These are phyloP conservation scores for Candida pseudoglaebosa DNA, from an alignment of 805 yeast genomes.

Conservation along the genomic window DNA sequence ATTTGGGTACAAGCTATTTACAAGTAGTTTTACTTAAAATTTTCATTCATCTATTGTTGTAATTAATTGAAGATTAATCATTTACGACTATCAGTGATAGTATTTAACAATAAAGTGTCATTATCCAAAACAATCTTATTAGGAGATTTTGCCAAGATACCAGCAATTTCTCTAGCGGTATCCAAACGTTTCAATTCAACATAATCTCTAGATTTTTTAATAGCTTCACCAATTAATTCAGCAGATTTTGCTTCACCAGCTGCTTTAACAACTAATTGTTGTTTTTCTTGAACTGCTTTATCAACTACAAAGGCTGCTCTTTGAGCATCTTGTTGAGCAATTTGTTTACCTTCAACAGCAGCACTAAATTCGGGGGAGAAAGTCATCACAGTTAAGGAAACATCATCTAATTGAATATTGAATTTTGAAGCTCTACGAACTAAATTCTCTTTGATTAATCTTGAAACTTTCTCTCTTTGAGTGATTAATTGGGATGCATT, in stretches of 20 bases:
- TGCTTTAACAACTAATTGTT: conserved; percentile 93
- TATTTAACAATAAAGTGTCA: conserved; percentile 86
- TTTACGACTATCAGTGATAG: conserved; percentile 73
- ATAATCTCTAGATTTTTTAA: conserved; percentile 92
- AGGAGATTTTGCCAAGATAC: conserved; percentile 78
- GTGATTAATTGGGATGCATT: conserved; percentile 97
- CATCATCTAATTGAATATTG: conserved; percentile 88
- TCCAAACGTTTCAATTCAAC: conserved; percentile 95
- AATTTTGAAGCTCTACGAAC: conserved; percentile 89
- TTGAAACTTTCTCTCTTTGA: conserved; percentile 95
- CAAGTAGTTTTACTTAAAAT: conserved; percentile 5
- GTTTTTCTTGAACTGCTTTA: conserved; percentile 96
- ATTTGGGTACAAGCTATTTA: conserved; percentile 7
- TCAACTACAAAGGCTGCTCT: conserved; percentile 97
- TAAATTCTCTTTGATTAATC: conserved; percentile 85
- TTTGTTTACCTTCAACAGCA: conserved; percentile 98
- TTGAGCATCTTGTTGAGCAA: conserved; percentile 99
- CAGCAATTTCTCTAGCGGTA: conserved; percentile 94
- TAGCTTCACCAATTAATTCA: conserved; percentile 97
- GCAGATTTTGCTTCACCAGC: conserved; percentile 99
- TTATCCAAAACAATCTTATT: conserved; percentile 89
- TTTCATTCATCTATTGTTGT: too few relatives aligned
- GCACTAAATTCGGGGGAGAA: conserved; percentile 96
- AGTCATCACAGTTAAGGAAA: conserved; percentile 93
- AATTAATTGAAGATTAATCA: too few relatives aligned